phyloP scores from a whole-genome alignment of 2,329 filamentous ascomycete genomes.

The Dactylellina sp. region DNA sequence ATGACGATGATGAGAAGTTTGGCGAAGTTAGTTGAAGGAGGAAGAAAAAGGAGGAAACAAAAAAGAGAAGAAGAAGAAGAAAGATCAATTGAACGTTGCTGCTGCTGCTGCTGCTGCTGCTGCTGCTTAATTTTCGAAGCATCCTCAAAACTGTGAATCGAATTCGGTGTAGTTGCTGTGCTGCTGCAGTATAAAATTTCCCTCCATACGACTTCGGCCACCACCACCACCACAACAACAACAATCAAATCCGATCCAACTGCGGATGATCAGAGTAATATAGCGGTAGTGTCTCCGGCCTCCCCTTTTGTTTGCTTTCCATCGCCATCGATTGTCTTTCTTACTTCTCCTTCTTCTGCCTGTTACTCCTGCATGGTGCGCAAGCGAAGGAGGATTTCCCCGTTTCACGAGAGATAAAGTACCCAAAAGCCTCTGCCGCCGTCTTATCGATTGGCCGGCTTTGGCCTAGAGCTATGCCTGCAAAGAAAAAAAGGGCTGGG shows the following conservation, averaged over 20 bases:
- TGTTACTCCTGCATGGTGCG: neutral
- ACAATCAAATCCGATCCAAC: neutral
- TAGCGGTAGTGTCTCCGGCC: neutral
- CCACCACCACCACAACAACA: too few relatives aligned
- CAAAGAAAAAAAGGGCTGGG: neutral
- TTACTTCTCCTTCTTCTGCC: neutral
- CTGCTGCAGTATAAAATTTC: too few relatives aligned
- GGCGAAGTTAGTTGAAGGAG: neutral
- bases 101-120: too few relatives aligned
- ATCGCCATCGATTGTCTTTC: neutral
- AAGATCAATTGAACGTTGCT: too few relatives aligned
- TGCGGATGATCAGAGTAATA: too few relatives aligned
- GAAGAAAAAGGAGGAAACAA: neutral
- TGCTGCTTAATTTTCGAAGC: too few relatives aligned
- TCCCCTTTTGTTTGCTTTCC: conserved; percentile 5
- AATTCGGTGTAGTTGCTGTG: too few relatives aligned
- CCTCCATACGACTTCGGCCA: too few relatives aligned
- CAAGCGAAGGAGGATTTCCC: conserved; percentile 5
- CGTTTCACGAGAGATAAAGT: conserved; percentile 10
- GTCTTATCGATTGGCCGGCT: conserved; percentile 25
- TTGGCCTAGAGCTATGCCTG: conserved; percentile 3
- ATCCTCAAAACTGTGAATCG: too few relatives aligned
- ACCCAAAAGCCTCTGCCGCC: neutral
- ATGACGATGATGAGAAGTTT: neutral
- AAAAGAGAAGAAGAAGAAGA: conserved; percentile 1